phyloP scores from a whole-genome alignment of 2,329 filamentous ascomycete species.

The Colletotrichum sp. region DNA sequence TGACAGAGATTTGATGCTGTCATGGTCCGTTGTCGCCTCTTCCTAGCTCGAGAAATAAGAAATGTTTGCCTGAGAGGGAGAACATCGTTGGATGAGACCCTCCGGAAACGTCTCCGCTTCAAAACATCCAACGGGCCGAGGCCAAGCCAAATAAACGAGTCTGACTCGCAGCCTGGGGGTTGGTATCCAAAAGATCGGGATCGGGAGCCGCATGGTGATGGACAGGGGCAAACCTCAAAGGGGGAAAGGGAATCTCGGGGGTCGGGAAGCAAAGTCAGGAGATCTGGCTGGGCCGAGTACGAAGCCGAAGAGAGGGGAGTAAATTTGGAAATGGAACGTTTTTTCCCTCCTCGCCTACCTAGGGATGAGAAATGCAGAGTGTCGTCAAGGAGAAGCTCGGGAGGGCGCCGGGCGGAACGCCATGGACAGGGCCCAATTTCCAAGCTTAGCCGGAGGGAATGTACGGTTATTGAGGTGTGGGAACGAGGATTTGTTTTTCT shows the following conservation, averaged over 20 bases:
- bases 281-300: background rate
- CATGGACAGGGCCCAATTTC: background rate
- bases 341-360: background rate
- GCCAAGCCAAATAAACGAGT: background rate
- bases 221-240: constrained; percentile 5
- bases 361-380: background rate
- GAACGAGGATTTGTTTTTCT: background rate
- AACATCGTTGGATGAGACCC: background rate
- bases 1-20: background rate
- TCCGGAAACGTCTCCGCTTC: background rate
- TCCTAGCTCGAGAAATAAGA: background rate
- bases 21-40: background rate
- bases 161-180: background rate
- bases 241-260: background rate
- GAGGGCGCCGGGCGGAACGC: constrained; percentile 5
- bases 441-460: background rate
- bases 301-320: background rate
- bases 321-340: background rate
- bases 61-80: background rate
- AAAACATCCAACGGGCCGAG: background rate
- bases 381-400: background rate
- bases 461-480: background rate
- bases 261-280: background rate
- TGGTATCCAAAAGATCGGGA: background rate
- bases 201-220: constrained; percentile 1